A percentile compares a stretch with the other conserved stretches of the same genome.
These are phyloP conservation scores for Hygrophoropsis aurantiaca DNA, from an alignment of 768 basidiomycete genomes.

Conservation along the genomic window DNA sequence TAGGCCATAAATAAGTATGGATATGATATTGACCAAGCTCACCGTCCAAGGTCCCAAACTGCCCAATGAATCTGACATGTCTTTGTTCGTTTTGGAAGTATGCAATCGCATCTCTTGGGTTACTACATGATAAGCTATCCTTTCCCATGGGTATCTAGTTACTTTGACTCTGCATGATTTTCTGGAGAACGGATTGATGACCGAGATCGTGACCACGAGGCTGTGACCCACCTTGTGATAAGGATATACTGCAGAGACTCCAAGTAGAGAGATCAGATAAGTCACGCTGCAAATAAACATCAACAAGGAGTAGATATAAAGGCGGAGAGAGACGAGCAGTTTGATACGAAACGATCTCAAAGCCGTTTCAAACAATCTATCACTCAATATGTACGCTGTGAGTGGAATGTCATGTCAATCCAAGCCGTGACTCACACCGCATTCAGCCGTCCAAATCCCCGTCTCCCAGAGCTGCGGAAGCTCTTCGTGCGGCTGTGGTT, in stretches of 20 bases:
- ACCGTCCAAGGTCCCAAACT: too few species aligned
- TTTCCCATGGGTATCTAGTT: too few species aligned
- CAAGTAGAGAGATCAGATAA: neutral
- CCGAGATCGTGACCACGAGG: neutral
- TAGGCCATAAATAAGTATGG: too few species aligned
- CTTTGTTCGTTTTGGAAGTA: too few species aligned
- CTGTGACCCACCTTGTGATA: neutral
- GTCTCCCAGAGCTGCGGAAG: conserved; percentile 51
- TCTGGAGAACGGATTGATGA: neutral
- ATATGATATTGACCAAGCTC: too few species aligned
- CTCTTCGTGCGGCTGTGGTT: conserved; percentile 51
- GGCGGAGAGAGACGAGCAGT: neutral
- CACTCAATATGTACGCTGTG: conserved; percentile 39
- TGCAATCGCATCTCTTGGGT: too few species aligned
- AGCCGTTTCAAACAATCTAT: neutral
- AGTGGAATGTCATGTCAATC: conserved; percentile 13
- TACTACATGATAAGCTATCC: too few species aligned
- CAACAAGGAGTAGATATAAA: conserved; percentile 1
- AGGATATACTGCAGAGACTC: neutral
- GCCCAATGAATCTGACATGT: too few species aligned
- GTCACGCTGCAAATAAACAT: neutral
- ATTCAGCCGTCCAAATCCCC: conserved; percentile 36
- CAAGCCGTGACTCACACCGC: conserved; percentile 6
- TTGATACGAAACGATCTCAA: neutral
- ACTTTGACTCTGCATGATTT: too few species aligned